These are phyloP conservation scores for Metarhizium robertsii DNA, from an alignment of 2,329 filamentous ascomycete genomes.

Conservation along the genomic window DNA sequence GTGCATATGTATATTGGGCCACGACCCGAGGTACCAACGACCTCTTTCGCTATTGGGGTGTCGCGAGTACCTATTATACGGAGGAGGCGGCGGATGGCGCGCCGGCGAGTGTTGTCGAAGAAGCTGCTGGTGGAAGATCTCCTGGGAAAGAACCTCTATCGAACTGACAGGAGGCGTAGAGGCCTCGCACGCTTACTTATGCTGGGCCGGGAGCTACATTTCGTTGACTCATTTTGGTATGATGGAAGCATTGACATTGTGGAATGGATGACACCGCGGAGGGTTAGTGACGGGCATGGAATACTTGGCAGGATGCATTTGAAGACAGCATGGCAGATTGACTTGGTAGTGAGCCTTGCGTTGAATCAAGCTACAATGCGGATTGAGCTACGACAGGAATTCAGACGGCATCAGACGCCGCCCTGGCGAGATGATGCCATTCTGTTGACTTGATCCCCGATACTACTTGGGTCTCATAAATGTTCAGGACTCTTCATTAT, in stretches of 20 bases:
- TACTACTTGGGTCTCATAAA: no score
- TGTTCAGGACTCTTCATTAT: background rate
- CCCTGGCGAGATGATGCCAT: no score
- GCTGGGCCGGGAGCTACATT: background rate
- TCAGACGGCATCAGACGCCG: no score
- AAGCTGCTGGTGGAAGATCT: background rate
- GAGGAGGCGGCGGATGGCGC: background rate
- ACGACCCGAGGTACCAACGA: background rate
- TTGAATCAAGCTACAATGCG: background rate
- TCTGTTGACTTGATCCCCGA: no score
- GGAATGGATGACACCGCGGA: background rate
- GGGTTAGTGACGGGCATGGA: background rate
- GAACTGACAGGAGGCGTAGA: background rate
- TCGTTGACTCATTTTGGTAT: background rate
- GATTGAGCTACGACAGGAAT: no score
- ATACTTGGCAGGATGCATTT: background rate
- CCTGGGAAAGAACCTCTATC: background rate
- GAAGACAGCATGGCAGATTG: background rate
- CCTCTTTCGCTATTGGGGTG: background rate
- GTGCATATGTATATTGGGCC: slow-evolving; percentile 1
- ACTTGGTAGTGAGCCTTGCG: background rate
- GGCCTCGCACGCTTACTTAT: background rate
- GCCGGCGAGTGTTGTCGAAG: background rate
- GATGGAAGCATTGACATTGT: background rate
- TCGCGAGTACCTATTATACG: background rate